Evolutionary conservation across 1,139 yeast species (phyloP).

Genomic region (Debaryomycetaceae sp.): DNA sequence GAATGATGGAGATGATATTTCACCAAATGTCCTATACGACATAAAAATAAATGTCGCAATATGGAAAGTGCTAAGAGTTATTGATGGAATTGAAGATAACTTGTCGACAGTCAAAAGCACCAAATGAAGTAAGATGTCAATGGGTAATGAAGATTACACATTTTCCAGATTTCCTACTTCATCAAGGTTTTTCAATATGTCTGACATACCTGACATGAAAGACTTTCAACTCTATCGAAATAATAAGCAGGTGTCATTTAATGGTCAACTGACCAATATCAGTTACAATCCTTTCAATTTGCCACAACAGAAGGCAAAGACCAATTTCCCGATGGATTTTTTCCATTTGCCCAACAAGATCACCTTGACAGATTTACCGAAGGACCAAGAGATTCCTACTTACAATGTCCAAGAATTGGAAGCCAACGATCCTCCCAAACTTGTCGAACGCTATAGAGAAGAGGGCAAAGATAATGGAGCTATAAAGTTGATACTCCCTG

Average conservation of each 20-base stretch:
- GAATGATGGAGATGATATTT: not conserved
- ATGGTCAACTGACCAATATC: constrained; percentile 28
- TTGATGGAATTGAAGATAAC: not conserved
- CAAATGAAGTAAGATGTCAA: constrained; percentile 3
- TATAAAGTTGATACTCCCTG: constrained; percentile 63
- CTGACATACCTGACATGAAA: constrained; percentile 28
- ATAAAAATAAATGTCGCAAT: not conserved
- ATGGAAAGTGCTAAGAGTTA: not conserved
- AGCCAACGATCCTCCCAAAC: constrained; percentile 47
- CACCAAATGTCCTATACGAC: not conserved
- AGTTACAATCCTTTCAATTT: constrained; percentile 41
- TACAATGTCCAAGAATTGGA: constrained; percentile 43
- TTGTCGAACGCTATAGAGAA: constrained; percentile 43
- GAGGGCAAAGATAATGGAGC: constrained; percentile 63
- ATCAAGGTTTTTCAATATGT: constrained; percentile 31
- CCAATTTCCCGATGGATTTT: constrained; percentile 36
- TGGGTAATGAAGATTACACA: constrained; percentile 12
- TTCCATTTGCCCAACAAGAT: constrained; percentile 30
- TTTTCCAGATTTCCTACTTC: constrained; percentile 28
- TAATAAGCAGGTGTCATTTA: constrained; percentile 19
- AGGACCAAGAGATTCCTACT: constrained; percentile 41
- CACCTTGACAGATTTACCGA: constrained; percentile 13
- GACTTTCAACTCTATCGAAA: constrained; percentile 17
- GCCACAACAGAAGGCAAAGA: constrained; percentile 41
- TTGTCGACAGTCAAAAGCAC: not conserved